Evolutionary conservation across 345 rosid species (phyloP), one percentile per base, ranked within the genome.

Genomic region (Raphanus sativus): DNA sequence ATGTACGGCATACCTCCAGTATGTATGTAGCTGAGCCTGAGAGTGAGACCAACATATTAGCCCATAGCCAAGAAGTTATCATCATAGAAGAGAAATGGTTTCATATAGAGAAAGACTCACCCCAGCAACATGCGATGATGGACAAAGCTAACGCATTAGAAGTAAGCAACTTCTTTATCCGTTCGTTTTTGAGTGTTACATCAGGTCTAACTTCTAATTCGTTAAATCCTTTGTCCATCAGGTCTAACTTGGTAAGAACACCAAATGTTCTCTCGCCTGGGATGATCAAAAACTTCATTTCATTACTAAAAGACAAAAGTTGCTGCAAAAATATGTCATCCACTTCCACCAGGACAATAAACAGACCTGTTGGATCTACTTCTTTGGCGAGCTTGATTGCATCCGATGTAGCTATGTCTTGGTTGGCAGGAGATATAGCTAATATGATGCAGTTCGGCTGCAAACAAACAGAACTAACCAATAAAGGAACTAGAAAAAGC

Each of bases 341-440:
- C 21, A 21, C 21, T 21, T 21, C 21, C 21, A 21, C 21, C 21
- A 21, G 21, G 21, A 21, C 21, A 21, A 21, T 21, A 21, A 21
- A 21, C 21, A 21, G 21, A 21, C 21, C 21, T 92, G 89, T n/a
- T 60, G 97, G 95, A 85, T 94, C 98, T 32, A 92, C 98, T 83
- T 92, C 97, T 75, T 92, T 85, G 0, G 95, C 83, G 33, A 92
- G 91, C 73, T 90, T 92, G 71, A 94, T 94, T 42, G 98, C 97
- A 86, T 94, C 98, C 0, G 98, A 94, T 11, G 98, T 92, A 3
- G 98, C 98, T 15, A 94, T 89, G 76, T 94, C 98, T 83, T 94
- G 97, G 82, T 94, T 94, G 32, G 98, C 98, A 54, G 98, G 98
- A 67, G 98, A 88, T 85, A 92, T 92, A n/a, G 98, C 98, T 42